Conservation (phyloP, 306 rosid species). For the Cicer yamashitae region DNA sequence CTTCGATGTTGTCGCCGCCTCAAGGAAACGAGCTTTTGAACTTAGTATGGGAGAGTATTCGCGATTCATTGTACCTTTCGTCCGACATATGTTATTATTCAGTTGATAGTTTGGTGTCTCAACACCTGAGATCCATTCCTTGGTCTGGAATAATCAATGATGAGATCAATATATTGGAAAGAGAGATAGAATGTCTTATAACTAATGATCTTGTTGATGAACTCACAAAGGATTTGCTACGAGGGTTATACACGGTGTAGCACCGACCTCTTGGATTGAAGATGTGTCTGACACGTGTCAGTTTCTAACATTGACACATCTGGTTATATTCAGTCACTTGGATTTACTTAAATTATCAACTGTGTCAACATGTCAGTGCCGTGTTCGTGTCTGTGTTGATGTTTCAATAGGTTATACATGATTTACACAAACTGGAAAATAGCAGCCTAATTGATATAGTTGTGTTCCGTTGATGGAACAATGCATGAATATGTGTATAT, state of each 20-base stretch:
- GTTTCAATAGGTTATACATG: constrained; percentile 13
- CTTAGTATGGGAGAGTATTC: constrained; percentile 66
- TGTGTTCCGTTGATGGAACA: constrained; percentile 43
- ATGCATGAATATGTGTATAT: constrained; percentile 50
- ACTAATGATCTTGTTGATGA: constrained; percentile 77
- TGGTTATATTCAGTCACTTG: no score
- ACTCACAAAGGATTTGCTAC: constrained; percentile 65
- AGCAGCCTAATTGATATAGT: constrained; percentile 50
- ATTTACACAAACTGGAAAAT: constrained; percentile 44
- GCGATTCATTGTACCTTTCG: constrained; percentile 54
- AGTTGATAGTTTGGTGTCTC: constrained; percentile 72
- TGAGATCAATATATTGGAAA: constrained; percentile 59
- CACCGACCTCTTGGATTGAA: no score
- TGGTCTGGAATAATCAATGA: constrained; percentile 68
- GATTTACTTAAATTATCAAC: no score
- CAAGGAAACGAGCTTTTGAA: constrained; percentile 70
- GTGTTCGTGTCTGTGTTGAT: no score
- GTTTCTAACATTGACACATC: no score
- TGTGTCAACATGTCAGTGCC: no score
- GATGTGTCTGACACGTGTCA: no score
- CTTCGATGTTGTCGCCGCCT: constrained; percentile 55
- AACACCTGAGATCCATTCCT: constrained; percentile 59
- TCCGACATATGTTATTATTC: constrained; percentile 52
- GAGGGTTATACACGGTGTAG: background rate
- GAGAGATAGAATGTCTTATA: constrained; percentile 70